A percentile compares a stretch with the other conserved stretches of the same genome.
phyloP scores from a whole-genome alignment of 768 basidiomycete genomes.

The Chalciporus pseudorubinellus region DNA sequence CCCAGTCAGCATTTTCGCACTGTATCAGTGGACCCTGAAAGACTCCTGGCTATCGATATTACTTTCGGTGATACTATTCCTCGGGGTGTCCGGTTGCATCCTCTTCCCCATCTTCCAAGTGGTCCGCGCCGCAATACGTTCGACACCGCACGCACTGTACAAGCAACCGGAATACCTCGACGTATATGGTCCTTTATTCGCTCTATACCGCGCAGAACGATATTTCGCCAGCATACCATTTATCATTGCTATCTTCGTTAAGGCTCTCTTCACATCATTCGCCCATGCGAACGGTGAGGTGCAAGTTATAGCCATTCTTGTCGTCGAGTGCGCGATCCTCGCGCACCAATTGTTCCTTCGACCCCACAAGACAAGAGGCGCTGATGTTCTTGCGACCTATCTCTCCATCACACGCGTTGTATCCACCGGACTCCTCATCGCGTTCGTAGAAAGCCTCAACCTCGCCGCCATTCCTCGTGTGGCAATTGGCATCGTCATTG shows the following conservation, averaged over 20 bases:
- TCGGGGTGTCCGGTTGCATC: conserved; percentile 50
- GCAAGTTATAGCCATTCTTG: conserved; percentile 65
- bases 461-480: conserved; percentile 78
- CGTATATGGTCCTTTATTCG: conserved; percentile 58
- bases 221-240: conserved; percentile 66
- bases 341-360: conserved; percentile 49
- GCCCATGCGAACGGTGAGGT: conserved; percentile 58
- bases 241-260: conserved; percentile 57
- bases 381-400: conserved; percentile 67
- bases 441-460: conserved; percentile 65
- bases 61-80: conserved; percentile 68
- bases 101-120: conserved; percentile 48
- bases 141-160: conserved; percentile 39
- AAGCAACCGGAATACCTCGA: conserved; percentile 37
- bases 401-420: conserved; percentile 66
- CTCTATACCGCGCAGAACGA: conserved; percentile 61
- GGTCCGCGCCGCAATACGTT: conserved; percentile 44
- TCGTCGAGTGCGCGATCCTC: conserved; percentile 64
- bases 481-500: conserved; percentile 72
- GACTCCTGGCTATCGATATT: conserved; percentile 87
- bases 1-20: conserved; percentile 73
- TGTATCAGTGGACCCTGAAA: conserved; percentile 88
- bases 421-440: conserved; percentile 68
- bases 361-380: conserved; percentile 66
- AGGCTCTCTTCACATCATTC: conserved; percentile 70